Percentiles rank a stretch among this genome's conserved stretches.
Evolutionary conservation across 116 monocot genomes (phyloP).

Genomic region (Papilionanthe hybrid): DNA sequence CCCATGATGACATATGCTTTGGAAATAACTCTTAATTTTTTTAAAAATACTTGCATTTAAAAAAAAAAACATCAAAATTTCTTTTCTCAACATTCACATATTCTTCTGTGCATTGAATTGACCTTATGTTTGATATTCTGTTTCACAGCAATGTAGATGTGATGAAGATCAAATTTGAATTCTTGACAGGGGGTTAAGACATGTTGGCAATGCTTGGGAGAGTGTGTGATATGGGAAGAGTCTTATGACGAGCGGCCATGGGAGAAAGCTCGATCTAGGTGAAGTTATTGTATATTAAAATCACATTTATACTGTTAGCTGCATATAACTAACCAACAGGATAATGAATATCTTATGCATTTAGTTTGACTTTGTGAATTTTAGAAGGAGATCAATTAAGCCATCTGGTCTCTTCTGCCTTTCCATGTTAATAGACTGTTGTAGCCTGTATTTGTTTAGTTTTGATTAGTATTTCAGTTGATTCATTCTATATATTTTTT

Average conservation of each 20-base stretch:
- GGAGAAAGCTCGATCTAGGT: slow-evolving; percentile 99
- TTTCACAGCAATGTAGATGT: background rate
- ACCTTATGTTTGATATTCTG: background rate
- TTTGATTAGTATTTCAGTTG: no score
- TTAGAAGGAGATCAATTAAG: no score
- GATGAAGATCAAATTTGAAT: background rate
- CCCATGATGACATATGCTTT: background rate
- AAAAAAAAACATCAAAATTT: no score
- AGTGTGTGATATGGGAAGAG: slow-evolving; percentile 99
- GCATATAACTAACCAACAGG: background rate
- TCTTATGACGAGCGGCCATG: slow-evolving; percentile 92
- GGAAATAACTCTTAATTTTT: background rate
- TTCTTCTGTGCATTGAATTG: background rate
- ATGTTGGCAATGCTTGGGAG: slow-evolving; percentile 76
- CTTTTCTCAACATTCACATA: background rate
- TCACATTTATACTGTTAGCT: background rate
- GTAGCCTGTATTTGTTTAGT: no score
- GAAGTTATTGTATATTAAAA: background rate
- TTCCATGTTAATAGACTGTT: no score
- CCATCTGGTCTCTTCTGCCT: no score
- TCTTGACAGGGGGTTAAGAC: slow-evolving; percentile 66
- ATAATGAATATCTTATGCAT: background rate
- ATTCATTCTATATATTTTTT: no score
- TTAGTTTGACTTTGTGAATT: background rate
- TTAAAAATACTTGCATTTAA: background rate